Conservation (phyloP, 441 rosid species). For the Populus tomentosa region DNA sequence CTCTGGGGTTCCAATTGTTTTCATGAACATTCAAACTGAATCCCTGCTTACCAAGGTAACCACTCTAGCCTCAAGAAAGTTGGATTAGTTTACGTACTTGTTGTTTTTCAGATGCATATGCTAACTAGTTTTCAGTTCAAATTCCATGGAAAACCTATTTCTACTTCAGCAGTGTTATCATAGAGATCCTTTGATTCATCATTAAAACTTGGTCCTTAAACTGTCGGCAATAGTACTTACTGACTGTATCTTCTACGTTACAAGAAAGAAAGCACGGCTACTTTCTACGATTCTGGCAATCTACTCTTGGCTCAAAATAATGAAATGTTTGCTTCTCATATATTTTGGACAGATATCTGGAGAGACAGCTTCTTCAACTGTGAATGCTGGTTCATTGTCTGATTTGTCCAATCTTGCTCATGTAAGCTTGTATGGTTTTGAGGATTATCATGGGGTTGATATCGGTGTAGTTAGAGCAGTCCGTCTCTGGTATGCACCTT, state of each 20-base stretch:
- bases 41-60: constrained; percentile 88
- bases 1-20: constrained; percentile 72
- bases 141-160: neutral
- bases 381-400: constrained; percentile 73
- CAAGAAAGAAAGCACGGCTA: neutral
- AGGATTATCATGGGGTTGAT: constrained; percentile 96
- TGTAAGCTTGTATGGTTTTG: constrained; percentile 84
- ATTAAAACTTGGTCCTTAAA: too few relatives aligned
- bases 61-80: neutral
- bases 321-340: neutral
- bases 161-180: neutral
- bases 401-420: constrained; percentile 76
- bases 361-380: constrained; percentile 85
- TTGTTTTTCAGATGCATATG: neutral
- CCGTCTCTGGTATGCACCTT: constrained; percentile 87
- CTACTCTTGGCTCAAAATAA: neutral
- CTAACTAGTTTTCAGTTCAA: neutral
- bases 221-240: neutral
- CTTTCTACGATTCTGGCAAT: neutral
- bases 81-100: too few relatives aligned
- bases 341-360: constrained; percentile 67
- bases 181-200: neutral
- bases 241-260: neutral
- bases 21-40: constrained; percentile 89
- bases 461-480: constrained; percentile 92